A percentile compares a stretch with the other conserved stretches of the same genome.
phyloP scores from a whole-genome alignment of 306 rosid species.

The Arachis hypogaea region DNA sequence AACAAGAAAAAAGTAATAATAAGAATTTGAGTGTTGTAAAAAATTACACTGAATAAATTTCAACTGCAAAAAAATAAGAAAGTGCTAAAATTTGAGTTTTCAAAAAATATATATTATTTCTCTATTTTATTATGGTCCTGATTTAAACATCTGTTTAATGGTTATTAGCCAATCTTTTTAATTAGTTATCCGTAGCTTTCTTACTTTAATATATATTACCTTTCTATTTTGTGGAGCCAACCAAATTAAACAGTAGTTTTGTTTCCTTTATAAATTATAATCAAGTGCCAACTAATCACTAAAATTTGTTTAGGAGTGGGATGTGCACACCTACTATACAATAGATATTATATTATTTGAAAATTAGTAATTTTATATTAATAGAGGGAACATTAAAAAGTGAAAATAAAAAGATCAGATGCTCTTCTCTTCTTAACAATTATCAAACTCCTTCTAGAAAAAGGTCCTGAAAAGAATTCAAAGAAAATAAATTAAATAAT shows the following conservation, averaged over 20 bases:
- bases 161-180: constrained; percentile 12
- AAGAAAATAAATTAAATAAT: constrained; percentile 18
- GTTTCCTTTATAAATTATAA: constrained; percentile 1
- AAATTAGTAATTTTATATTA: not conserved
- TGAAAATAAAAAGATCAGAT: not conserved
- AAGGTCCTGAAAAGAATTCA: constrained; percentile 15
- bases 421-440: not conserved
- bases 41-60: too few relatives aligned
- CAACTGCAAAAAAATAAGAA: too few relatives aligned
- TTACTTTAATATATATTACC: not conserved
- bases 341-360: constrained; percentile 5
- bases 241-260: not conserved
- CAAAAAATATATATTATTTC: too few relatives aligned
- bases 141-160: not conserved
- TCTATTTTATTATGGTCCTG: not conserved
- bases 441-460: constrained; percentile 17
- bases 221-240: constrained; percentile 11
- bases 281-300: not conserved
- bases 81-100: too few relatives aligned
- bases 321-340: constrained; percentile 25
- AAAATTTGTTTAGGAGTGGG: constrained; percentile 28
- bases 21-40: too few relatives aligned
- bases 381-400: not conserved
- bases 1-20: too few relatives aligned
- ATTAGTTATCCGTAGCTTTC: constrained; percentile 27